Percentiles rank a stretch among this genome's conserved stretches.
phyloP scores from a whole-genome alignment of 2,329 filamentous ascomycete genomes.

The Fusarium domesticum region DNA sequence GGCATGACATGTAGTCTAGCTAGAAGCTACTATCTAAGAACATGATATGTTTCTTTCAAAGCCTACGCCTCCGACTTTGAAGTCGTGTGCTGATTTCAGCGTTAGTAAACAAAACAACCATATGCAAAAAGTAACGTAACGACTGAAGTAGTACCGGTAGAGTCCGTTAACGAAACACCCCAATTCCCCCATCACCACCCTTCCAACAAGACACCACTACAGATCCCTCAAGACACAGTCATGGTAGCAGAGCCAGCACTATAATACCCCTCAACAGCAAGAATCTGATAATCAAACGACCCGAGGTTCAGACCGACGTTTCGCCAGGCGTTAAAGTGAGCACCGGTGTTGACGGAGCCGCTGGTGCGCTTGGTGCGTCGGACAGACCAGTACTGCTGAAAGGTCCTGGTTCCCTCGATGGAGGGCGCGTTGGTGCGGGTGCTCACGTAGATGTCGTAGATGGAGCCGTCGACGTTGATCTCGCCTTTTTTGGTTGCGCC shows the following conservation, averaged over 20 bases:
- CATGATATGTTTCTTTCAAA: no score
- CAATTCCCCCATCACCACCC: no score
- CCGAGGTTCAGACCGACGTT: conserved; percentile 48
- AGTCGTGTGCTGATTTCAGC: no score
- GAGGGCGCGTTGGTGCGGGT: conserved; percentile 43
- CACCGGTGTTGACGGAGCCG: conserved; percentile 48
- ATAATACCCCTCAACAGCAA: conserved; percentile 53
- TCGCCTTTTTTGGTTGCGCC: conserved; percentile 34
- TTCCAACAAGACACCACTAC: no score
- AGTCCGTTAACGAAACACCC: no score
- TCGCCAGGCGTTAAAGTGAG: conserved; percentile 54
- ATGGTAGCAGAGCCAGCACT: conserved; percentile 48
- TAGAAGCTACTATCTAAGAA: no score
- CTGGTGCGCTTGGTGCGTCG: conserved; percentile 47
- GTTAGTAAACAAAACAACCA: no score
- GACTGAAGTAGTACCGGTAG: no score
- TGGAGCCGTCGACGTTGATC: conserved; percentile 36
- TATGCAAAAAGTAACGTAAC: no score
- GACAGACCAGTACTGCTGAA: conserved; percentile 54
- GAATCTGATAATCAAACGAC: conserved; percentile 50
- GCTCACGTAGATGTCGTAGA: conserved; percentile 38
- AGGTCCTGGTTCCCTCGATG: conserved; percentile 48
- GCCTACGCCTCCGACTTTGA: no score
- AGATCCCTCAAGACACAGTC: conserved; percentile 36
- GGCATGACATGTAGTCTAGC: no score